Percentiles rank a stretch among this genome's conserved stretches.
Conservation (phyloP, 768 basidiomycete genomes). For the Psilocybe azurescens region DNA sequence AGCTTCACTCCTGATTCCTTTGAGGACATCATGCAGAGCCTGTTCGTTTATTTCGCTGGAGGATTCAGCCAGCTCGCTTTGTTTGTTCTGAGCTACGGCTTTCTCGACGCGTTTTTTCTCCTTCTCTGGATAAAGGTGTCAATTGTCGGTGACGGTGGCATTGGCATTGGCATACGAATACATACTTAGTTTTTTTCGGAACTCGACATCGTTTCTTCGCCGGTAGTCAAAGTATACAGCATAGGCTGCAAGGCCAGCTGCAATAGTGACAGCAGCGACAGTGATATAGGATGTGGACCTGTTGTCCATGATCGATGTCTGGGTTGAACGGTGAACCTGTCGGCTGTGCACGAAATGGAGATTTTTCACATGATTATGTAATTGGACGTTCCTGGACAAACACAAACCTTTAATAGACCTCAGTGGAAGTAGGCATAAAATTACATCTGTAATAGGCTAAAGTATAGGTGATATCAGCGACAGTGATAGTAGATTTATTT, state of each 20-base stretch:
- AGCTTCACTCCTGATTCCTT: conserved; percentile 71
- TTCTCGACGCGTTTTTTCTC: conserved; percentile 91
- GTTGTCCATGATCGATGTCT: conserved; percentile 42
- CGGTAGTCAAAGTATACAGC: conserved; percentile 95
- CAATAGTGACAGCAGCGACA: conserved; percentile 53
- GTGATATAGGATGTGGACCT: conserved; percentile 46
- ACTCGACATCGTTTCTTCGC: conserved; percentile 84
- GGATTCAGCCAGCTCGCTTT: conserved; percentile 36
- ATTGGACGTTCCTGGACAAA: conserved; percentile 8
- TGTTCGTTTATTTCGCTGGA: conserved; percentile 45
- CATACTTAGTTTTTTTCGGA: conserved; percentile 89
- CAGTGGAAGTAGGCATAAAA: too few species aligned
- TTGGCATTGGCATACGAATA: conserved; percentile 20
- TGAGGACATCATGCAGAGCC: conserved; percentile 67
- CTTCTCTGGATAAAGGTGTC: conserved; percentile 62
- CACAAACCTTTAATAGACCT: background rate
- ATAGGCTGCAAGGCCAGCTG: conserved; percentile 75
- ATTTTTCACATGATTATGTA: conserved; percentile 30
- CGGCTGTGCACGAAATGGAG: conserved; percentile 10
- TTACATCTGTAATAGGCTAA: too few species aligned
- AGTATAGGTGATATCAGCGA: too few species aligned
- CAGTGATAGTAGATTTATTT: too few species aligned
- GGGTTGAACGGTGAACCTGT: conserved; percentile 14
- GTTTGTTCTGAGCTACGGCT: conserved; percentile 57
- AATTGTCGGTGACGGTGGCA: conserved; percentile 21